These are phyloP conservation scores for Lathyrus tuberosus DNA, from an alignment of 306 rosid species.

Conservation along the genomic window DNA sequence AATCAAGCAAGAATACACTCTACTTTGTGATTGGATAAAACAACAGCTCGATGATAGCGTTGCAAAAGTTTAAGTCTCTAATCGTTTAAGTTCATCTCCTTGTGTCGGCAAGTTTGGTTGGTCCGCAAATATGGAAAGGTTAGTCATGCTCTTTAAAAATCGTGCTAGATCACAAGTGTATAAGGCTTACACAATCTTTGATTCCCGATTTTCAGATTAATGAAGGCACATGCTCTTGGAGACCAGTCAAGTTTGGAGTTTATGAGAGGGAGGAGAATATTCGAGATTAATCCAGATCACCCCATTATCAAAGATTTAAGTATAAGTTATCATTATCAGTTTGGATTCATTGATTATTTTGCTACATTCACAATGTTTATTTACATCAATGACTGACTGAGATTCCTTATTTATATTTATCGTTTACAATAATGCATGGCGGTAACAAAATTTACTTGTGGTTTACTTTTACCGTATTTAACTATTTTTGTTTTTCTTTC, in stretches of 20 bases:
- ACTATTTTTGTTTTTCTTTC: constrained; percentile 21
- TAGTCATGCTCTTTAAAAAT: constrained; percentile 20
- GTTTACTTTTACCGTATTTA: neutral
- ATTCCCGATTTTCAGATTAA: constrained; percentile 62
- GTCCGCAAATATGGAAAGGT: constrained; percentile 99
- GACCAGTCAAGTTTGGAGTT: constrained; percentile 93
- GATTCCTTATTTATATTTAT: too few relatives aligned
- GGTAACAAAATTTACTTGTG: too few relatives aligned
- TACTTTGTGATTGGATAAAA: constrained; percentile 97
- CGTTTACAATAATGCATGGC: too few relatives aligned
- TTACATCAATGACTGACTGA: too few relatives aligned
- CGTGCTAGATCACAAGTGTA: neutral
- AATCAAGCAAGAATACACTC: constrained; percentile 73
- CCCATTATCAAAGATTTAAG: constrained; percentile 86
- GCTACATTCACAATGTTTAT: neutral
- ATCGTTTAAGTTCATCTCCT: constrained; percentile 99
- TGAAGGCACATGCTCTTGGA: constrained; percentile 99
- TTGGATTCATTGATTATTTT: constrained; percentile 8
- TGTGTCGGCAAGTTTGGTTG: constrained; percentile 99
- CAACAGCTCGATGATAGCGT: constrained; percentile 95
- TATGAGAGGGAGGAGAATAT: constrained; percentile 97
- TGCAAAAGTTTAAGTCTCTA: constrained; percentile 92
- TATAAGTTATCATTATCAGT: constrained; percentile 48
- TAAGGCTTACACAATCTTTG: neutral
- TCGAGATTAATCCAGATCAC: constrained; percentile 95